Evolutionary conservation across 2,329 filamentous ascomycete genomes (phyloP).

Genomic region (Didymella glomerata): DNA sequence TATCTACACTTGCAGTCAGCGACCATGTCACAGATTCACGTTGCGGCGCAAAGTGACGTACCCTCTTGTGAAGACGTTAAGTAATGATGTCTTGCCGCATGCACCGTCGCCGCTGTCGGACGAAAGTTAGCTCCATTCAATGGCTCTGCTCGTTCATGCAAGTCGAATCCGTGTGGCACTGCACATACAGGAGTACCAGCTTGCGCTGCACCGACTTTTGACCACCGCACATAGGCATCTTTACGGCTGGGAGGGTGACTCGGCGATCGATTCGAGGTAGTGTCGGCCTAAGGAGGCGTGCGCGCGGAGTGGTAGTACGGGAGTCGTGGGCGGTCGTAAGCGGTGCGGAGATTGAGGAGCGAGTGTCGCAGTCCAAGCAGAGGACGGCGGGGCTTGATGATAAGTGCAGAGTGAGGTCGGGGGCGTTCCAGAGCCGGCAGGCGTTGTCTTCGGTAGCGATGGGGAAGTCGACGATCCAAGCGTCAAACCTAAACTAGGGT

Average conservation of each 20-base stretch:
- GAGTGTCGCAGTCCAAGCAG: constrained; percentile 18
- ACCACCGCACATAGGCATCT: constrained; percentile 60
- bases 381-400: constrained; percentile 26
- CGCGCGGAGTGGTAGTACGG: constrained; percentile 37
- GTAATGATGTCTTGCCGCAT: constrained; percentile 92
- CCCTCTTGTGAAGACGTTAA: constrained; percentile 99
- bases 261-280: constrained; percentile 34
- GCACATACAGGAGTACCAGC: constrained; percentile 85
- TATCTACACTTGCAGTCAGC: constrained; percentile 65
- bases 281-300: constrained; percentile 37
- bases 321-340: constrained; percentile 22
- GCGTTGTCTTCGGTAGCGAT: constrained; percentile 26
- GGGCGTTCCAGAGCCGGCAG: constrained; percentile 35
- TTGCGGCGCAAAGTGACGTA: constrained; percentile 56
- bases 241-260: constrained; percentile 29
- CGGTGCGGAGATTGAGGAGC: constrained; percentile 21
- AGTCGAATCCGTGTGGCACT: not conserved
- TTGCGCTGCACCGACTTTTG: constrained; percentile 88
- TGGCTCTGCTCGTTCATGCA: constrained; percentile 25
- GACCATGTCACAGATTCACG: not conserved
- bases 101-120: constrained; percentile 84
- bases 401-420: constrained; percentile 24
- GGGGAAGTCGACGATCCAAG: constrained; percentile 25
- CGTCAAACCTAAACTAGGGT: constrained; percentile 29
- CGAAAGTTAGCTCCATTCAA: constrained; percentile 34